Percentiles rank a stretch among this genome's conserved stretches.
Conservation (phyloP, 768 basidiomycete species). For the Tremella fuciformis region DNA sequence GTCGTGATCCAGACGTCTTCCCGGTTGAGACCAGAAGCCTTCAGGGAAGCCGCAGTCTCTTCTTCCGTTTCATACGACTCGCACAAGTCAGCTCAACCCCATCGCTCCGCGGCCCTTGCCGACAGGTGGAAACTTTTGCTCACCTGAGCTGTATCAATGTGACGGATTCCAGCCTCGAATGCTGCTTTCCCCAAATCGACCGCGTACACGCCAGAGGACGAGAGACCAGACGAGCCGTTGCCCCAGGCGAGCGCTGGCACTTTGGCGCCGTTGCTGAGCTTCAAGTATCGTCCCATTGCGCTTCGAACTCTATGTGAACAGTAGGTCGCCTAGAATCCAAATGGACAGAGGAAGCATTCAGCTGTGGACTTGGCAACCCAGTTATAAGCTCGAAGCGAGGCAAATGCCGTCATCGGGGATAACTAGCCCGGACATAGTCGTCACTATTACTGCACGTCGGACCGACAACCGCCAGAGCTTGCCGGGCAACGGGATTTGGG, state of each 20-base stretch:
- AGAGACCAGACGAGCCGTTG: constrained; percentile 28
- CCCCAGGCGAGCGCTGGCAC: constrained; percentile 50
- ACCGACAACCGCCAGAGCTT: too few relatives aligned
- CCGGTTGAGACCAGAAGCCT: constrained; percentile 16
- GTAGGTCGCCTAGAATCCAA: too few relatives aligned
- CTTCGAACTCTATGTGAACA: too few relatives aligned
- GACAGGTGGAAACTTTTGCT: too few relatives aligned
- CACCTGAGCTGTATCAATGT: constrained; percentile 47
- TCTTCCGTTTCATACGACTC: constrained; percentile 44
- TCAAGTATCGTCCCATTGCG: constrained; percentile 33
- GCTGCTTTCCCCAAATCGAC: constrained; percentile 23
- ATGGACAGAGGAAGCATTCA: too few relatives aligned
- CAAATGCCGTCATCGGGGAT: too few relatives aligned
- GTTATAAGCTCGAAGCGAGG: too few relatives aligned
- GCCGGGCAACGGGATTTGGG: too few relatives aligned
- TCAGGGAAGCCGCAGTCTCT: too few relatives aligned
- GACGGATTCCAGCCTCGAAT: constrained; percentile 36
- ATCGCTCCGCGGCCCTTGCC: background rate
- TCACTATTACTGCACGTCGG: too few relatives aligned
- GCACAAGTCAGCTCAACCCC: background rate
- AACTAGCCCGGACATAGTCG: too few relatives aligned
- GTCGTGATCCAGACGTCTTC: constrained; percentile 32
- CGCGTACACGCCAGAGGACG: constrained; percentile 27
- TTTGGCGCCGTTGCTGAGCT: constrained; percentile 39
- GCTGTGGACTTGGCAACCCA: too few relatives aligned